Conservation (phyloP, 2,329 filamentous ascomycete genomes). For the Cytospora chrysosperma region DNA sequence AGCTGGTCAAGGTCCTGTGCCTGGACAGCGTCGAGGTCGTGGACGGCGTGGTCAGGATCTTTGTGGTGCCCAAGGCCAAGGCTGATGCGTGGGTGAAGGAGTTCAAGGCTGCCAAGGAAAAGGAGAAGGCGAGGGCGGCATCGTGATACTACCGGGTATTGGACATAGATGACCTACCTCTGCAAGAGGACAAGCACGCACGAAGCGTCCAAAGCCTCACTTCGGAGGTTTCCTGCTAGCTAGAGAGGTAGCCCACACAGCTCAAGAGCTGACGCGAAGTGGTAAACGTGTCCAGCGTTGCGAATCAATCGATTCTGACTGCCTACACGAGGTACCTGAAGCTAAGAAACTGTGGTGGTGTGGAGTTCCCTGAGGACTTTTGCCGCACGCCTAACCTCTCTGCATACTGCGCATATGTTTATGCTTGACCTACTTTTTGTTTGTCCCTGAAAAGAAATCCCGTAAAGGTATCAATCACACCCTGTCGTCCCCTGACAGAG, state of each 20-base stretch:
- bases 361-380: conserved; percentile 6
- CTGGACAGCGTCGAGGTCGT: conserved; percentile 82
- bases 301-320: conserved; percentile 15
- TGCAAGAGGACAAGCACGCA: not conserved
- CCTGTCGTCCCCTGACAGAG: not conserved
- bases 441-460: not conserved
- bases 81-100: conserved; percentile 77
- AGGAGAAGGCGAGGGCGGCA: conserved; percentile 39
- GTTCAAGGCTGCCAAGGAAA: conserved; percentile 73
- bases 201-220: not conserved
- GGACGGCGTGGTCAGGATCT: conserved; percentile 80
- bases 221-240: not conserved
- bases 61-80: conserved; percentile 72
- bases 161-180: not conserved
- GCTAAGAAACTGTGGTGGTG: conserved; percentile 11
- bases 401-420: conserved; percentile 14
- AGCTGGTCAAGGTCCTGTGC: conserved; percentile 70
- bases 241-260: not conserved
- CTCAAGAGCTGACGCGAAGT: not conserved
- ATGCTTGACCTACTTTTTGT: not conserved
- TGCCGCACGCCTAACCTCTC: conserved; percentile 5
- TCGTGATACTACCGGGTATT: not conserved
- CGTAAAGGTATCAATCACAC: conserved; percentile 2
- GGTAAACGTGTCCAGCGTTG: not conserved
- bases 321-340: conserved; percentile 2